Percentiles rank a stretch among this genome's conserved stretches.
Conservation (phyloP, 1,139 yeast species). For the Trichomonascaceae sp. region DNA sequence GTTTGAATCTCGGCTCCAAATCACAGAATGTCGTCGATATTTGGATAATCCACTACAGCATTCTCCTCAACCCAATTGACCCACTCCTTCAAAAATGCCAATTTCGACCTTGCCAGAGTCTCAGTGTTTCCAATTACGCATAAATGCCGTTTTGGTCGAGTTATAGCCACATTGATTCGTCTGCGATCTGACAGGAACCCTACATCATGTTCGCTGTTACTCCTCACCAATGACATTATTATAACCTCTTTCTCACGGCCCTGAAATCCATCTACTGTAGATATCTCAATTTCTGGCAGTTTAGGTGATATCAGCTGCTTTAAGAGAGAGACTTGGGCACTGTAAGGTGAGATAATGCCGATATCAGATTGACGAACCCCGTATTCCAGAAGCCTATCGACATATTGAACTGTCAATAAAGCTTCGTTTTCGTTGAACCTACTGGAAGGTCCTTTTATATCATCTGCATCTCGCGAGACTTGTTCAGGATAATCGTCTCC, state of each 20-base stretch:
- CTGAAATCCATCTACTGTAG: constrained; percentile 89
- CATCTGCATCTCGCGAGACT: constrained; percentile 35
- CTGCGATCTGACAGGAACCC: constrained; percentile 72
- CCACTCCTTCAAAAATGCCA: constrained; percentile 60
- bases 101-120: constrained; percentile 47
- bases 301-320: constrained; percentile 42
- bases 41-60: constrained; percentile 67
- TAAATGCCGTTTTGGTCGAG: constrained; percentile 80
- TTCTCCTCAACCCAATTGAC: constrained; percentile 61
- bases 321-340: constrained; percentile 70
- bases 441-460: constrained; percentile 20
- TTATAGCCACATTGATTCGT: constrained; percentile 77
- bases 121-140: constrained; percentile 86
- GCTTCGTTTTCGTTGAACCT: constrained; percentile 75
- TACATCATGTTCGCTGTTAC: constrained; percentile 58
- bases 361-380: constrained; percentile 41
- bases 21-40: constrained; percentile 28
- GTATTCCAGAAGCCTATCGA: constrained; percentile 47
- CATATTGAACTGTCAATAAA: constrained; percentile 51
- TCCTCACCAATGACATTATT: constrained; percentile 71
- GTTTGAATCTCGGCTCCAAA: no score
- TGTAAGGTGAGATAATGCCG: constrained; percentile 85
- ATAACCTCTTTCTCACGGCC: constrained; percentile 89
- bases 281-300: constrained; percentile 63
- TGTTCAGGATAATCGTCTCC: constrained; percentile 66